These are phyloP conservation scores for Bipolaris sorokiniana DNA, from an alignment of 2,329 filamentous ascomycete genomes.

Conservation along the genomic window DNA sequence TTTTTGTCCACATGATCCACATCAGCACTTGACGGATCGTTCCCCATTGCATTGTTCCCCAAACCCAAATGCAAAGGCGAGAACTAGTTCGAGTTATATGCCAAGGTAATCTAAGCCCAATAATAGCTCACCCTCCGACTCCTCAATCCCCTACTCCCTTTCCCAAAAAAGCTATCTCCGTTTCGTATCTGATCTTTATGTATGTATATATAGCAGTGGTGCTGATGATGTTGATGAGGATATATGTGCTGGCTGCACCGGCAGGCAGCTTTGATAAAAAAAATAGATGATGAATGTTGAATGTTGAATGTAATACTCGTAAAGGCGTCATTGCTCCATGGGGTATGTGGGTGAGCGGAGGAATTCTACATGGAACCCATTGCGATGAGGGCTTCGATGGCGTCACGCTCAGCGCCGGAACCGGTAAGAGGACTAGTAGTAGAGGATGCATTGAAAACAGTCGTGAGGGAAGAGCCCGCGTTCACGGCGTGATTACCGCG, in stretches of 20 bases:
- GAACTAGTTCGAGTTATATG: conserved; percentile 20
- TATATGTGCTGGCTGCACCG: too few relatives aligned
- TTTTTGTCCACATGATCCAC: conserved; percentile 37
- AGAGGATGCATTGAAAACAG: conserved; percentile 35
- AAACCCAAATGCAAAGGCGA: conserved; percentile 18
- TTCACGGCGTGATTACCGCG: conserved; percentile 37
- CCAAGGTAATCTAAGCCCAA: conserved; percentile 25
- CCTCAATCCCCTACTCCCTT: too few relatives aligned
- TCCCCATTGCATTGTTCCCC: conserved; percentile 29
- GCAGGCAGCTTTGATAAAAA: too few relatives aligned
- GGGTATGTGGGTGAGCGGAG: not conserved
- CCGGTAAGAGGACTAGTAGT: conserved; percentile 29
- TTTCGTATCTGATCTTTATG: not conserved
- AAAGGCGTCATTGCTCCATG: not conserved
- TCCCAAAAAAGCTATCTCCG: not conserved
- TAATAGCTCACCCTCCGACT: not conserved
- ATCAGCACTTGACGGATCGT: conserved; percentile 52
- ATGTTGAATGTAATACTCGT: not conserved
- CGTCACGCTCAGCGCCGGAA: conserved; percentile 71
- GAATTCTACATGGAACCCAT: conserved; percentile 68
- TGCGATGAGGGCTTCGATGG: conserved; percentile 78
- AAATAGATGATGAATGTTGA: conserved; percentile 8
- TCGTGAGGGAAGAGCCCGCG: conserved; percentile 26
- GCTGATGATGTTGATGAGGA: not conserved
- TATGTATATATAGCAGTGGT: not conserved